Evolutionary conservation across 306 rosid genomes (phyloP), one percentile per base, ranked within the genome.

Genomic region (Vicia sativa): DNA sequence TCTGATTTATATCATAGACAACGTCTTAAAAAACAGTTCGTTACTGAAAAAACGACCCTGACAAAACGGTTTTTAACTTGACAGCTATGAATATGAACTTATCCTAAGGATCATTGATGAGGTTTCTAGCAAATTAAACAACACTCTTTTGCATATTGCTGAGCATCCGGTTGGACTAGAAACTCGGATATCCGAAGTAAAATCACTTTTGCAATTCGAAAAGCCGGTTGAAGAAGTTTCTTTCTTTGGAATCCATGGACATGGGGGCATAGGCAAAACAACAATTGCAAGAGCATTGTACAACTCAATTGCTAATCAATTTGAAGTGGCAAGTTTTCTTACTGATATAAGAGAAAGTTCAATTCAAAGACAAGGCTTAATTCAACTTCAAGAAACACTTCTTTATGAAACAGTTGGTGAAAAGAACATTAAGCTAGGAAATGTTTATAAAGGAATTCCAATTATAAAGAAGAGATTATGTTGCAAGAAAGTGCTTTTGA

Each of bases 191-290:
- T 76, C 81, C 5, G 79, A 77, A 62, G 81, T 80, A 70, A 72
- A 38, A 29, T 68, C 76, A 2, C 79, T 76, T 72, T 11, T 80
- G 74, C 26, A 62, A 8, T 48, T 19, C 15, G 62, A 31, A 21
- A 11, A 52, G 31, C 38, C 73, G 28, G 55, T 16, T 39, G 31
- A 78, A 45, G 56, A 62, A 45, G 44, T 55, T 72, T 29, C 53
- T 16, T 58, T 80, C 70, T 29, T 80, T 14, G 85, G 85, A 68
- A 72, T 80, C 41, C 41, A 72, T 77, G 85, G 85, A 55, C 60
- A 62, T 19, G 67, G 67, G 11, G 67, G 67, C 1, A 61, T 61
- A 19, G 67, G 67, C 0, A 61, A 61, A 38, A 61, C 67, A 61
- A 61, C 67, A 61, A 39, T 61, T 38, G 50, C 50, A 61, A 61